These are phyloP conservation scores for Quercus glauca DNA, from an alignment of 306 rosid genomes.

Conservation along the genomic window DNA sequence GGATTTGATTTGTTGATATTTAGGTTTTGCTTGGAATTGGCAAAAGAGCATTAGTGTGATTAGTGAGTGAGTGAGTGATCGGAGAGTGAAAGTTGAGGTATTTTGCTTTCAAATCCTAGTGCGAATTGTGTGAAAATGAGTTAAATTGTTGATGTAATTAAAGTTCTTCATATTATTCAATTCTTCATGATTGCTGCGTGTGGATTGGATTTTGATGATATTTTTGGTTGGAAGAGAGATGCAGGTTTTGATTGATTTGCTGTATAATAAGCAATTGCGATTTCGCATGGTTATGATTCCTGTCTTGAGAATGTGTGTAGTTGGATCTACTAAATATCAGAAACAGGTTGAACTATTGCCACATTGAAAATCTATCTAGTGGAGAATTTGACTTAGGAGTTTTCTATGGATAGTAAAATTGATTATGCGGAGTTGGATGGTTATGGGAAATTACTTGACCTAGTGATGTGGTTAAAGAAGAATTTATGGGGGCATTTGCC, in stretches of 20 bases:
- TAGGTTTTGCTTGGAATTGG: too few species aligned
- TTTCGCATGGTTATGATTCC: not conserved
- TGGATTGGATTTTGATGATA: not conserved
- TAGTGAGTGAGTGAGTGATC: too few species aligned
- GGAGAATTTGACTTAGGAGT: not conserved
- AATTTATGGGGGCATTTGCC: conserved; percentile 4
- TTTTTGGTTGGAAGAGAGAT: not conserved
- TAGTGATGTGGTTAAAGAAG: not conserved
- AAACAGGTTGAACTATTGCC: not conserved
- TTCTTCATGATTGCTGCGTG: not conserved
- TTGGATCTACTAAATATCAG: not conserved
- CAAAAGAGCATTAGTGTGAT: too few species aligned
- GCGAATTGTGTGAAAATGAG: not conserved
- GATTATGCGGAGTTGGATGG: not conserved
- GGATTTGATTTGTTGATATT: too few species aligned
- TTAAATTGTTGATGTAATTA: not conserved
- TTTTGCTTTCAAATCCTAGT: not conserved
- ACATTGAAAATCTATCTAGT: not conserved
- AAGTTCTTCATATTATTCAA: too few species aligned
- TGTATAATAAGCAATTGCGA: not conserved
- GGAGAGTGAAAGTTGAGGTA: too few species aligned
- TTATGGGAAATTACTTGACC: not conserved
- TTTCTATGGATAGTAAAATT: not conserved
- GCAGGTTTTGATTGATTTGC: not conserved
- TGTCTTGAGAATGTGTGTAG: not conserved